Base-by-base conservation (phyloP, 768 basidiomycete species). In the Neoboletus subvelutipes region DNA sequence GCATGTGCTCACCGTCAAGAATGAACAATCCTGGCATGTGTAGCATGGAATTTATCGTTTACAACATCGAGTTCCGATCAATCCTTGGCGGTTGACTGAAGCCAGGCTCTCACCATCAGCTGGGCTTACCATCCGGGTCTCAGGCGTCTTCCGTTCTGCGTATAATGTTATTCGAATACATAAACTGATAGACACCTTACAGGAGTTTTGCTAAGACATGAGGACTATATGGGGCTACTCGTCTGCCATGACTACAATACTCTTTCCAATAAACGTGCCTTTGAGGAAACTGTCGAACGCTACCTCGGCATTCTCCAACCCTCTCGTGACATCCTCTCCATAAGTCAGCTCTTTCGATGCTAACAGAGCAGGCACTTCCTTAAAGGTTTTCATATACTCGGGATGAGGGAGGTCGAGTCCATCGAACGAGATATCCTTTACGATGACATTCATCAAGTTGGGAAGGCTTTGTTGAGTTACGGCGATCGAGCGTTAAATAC, bases 321-420 rank as follows among this genome's bases (percentile, higher is more conserved):
- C 83, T 10, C 66, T 65, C 6, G 66, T 73, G 1, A 82, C 54
- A 43, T 83, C 75, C 56, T 85, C 83, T 7, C 59, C 67, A 57
- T 77, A 75, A 60, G 76, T 78, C 50, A 83, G 58, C 59, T 82
- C 75, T 5, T 82, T 82, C 10, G 66, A 72, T 3, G 75, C 77
- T 15, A 85, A 50, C 48, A 71, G 66, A 17, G 64, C 63, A 0
- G 79, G 77, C 2, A 83, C 51, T 6, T 66, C 71, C 47, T 75
- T 75, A 67, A 85, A 84, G 5, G 70, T 75, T 7, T 70, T 68
- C 3, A 52, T 46, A 65, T 78, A 76, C 59, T 79, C 5, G 64
- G 59, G 2, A 60, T 45, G 20, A 68, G 57, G 22, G 31, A 12
- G 3, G 17, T 0, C 12, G 77, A 68, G 47, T 1, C 82, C 83